Evolutionary conservation across 176 grass and related monocot genomes (phyloP).

Genomic region (Cenchrus fungigraminus): DNA sequence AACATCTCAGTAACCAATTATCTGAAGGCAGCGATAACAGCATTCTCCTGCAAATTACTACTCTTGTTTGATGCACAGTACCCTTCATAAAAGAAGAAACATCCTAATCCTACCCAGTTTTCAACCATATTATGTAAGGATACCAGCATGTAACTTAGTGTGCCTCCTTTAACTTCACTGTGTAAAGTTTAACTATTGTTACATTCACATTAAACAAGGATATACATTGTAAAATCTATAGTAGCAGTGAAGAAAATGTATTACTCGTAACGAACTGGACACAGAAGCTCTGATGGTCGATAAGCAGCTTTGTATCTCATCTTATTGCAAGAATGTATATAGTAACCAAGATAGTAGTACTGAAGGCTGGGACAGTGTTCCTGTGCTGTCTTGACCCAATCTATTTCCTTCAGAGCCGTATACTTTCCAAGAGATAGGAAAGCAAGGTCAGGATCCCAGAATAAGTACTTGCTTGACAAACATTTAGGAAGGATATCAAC

Average conservation of each 20-base stretch:
- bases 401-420: constrained; percentile 86
- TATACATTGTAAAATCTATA: background rate
- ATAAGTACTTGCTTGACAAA: constrained; percentile 98
- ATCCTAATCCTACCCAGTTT: background rate
- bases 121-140: background rate
- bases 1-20: background rate
- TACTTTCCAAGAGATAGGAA: constrained; percentile 96
- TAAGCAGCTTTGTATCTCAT: constrained; percentile 99
- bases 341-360: constrained; percentile 98
- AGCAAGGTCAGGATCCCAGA: constrained; percentile 97
- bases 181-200: background rate
- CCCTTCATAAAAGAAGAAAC: background rate
- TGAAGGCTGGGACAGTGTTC: constrained; percentile 67
- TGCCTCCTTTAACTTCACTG: background rate
- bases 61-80: background rate
- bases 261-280: constrained; percentile 89
- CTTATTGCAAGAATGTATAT: constrained; percentile 95
- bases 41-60: background rate
- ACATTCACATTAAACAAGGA: constrained; percentile 16
- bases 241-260: constrained; percentile 9
- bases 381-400: constrained; percentile 81
- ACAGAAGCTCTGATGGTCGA: constrained; percentile 92
- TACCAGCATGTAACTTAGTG: background rate
- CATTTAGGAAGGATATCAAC: constrained; percentile 94
- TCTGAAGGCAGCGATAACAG: constrained; percentile 2